Conservation (phyloP, 441 rosid species). For the Jatropha podagrica region DNA sequence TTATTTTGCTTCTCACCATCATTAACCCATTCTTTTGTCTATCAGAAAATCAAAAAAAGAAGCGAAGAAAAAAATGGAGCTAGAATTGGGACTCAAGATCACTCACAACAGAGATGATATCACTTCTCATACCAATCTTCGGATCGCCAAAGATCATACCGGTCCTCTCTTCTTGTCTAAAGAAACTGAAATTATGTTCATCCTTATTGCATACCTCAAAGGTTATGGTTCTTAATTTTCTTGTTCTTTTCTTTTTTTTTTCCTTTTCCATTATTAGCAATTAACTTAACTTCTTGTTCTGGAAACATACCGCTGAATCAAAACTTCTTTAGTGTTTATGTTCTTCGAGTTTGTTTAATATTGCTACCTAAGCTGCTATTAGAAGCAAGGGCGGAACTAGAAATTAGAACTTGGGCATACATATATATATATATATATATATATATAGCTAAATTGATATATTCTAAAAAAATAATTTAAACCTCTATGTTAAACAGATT, state of each 20-base stretch:
- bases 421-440: too few species aligned
- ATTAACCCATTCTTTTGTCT: conserved; percentile 10
- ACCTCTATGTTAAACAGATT: not conserved
- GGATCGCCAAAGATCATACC: conserved; percentile 45
- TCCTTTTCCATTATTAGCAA: too few species aligned
- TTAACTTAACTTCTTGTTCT: too few species aligned
- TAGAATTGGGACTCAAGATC: conserved; percentile 76
- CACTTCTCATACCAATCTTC: conserved; percentile 49
- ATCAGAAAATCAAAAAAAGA: not conserved
- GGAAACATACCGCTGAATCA: too few species aligned
- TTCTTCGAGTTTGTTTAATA: too few species aligned
- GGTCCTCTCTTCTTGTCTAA: conserved; percentile 60
- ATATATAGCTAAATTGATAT: too few species aligned
- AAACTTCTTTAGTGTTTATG: too few species aligned
- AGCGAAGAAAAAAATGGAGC: conserved; percentile 48
- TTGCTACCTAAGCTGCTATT: too few species aligned
- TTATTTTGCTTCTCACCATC: conserved; percentile 5
- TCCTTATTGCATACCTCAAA: conserved; percentile 65
- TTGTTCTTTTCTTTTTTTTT: not conserved
- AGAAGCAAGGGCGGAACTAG: too few species aligned
- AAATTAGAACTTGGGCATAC: too few species aligned
- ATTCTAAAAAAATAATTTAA: too few species aligned
- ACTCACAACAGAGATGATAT: conserved; percentile 61
- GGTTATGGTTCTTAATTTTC: conserved; percentile 30
- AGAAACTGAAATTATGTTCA: conserved; percentile 68